Percentiles rank a stretch among this genome's conserved stretches.
These are phyloP conservation scores for Hypoxylon sp. DNA, from an alignment of 2,329 filamentous ascomycete species.

Conservation along the genomic window DNA sequence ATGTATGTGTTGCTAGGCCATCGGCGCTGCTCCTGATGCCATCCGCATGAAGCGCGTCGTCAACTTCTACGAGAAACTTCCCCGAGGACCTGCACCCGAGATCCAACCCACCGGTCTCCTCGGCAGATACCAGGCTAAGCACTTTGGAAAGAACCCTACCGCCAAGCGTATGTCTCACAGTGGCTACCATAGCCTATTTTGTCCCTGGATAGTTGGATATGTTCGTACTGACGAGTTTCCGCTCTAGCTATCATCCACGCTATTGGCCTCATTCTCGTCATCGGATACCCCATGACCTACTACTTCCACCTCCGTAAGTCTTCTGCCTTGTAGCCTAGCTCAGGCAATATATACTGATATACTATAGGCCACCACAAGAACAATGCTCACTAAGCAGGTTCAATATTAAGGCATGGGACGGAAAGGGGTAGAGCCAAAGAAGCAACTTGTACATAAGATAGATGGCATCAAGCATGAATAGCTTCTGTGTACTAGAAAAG, in stretches of 20 bases:
- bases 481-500: slow-evolving; percentile 52
- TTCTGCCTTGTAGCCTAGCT: not conserved
- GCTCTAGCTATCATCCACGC: slow-evolving; percentile 86
- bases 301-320: slow-evolving; percentile 99
- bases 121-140: slow-evolving; percentile 88
- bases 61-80: slow-evolving; percentile 98
- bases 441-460: slow-evolving; percentile 52
- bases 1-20: slow-evolving; percentile 74
- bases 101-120: slow-evolving; percentile 85
- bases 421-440: slow-evolving; percentile 32
- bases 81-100: slow-evolving; percentile 90
- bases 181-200: not conserved
- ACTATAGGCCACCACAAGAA: slow-evolving; percentile 98
- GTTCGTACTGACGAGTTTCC: slow-evolving; percentile 44
- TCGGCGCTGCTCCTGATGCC: slow-evolving; percentile 95
- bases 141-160: slow-evolving; percentile 96
- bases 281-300: slow-evolving; percentile 98
- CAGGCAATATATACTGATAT: slow-evolving; percentile 27
- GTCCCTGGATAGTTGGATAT: not conserved
- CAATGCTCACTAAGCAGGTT: slow-evolving; percentile 86
- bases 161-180: slow-evolving; percentile 81
- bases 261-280: slow-evolving; percentile 80
- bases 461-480: slow-evolving; percentile 43
- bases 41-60: slow-evolving; percentile 98
- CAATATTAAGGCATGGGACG: slow-evolving; percentile 30